Evolutionary conservation across 345 rosid genomes (phyloP).

Genomic region (Lagerstroemia speciosa): DNA sequence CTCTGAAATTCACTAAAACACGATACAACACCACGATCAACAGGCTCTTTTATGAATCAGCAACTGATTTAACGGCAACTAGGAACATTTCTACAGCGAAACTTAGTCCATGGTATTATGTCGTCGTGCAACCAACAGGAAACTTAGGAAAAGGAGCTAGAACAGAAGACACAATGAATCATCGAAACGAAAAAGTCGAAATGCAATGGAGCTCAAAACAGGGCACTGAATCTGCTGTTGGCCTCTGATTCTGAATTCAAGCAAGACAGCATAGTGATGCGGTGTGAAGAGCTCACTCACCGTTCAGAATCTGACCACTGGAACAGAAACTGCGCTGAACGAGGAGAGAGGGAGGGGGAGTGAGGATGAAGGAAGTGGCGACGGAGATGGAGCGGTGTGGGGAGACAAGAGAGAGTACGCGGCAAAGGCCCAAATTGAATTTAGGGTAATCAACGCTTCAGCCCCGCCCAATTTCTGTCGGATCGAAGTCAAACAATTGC

Average conservation of each 20-base stretch:
- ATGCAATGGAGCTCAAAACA: not conserved
- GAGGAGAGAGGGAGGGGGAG: not conserved
- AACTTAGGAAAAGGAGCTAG: not conserved
- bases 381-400: not conserved
- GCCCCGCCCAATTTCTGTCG: not conserved
- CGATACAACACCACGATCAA: not conserved
- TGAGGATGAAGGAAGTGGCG: not conserved
- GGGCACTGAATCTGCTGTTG: not conserved
- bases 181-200: not conserved
- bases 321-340: not conserved
- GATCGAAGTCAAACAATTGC: not conserved
- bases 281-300: slow-evolving; percentile 1
- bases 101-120: not conserved
- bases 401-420: slow-evolving; percentile 11
- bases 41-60: not conserved
- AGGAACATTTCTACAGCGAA: not conserved
- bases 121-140: not conserved
- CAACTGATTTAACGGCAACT: not conserved
- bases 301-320: not conserved
- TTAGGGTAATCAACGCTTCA: not conserved
- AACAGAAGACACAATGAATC: not conserved
- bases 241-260: not conserved
- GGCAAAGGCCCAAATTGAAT: slow-evolving; percentile 10
- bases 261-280: not conserved
- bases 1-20: not conserved